Conservation (phyloP, 129 eudicot species). For the Centrapalus pauciflorus region DNA sequence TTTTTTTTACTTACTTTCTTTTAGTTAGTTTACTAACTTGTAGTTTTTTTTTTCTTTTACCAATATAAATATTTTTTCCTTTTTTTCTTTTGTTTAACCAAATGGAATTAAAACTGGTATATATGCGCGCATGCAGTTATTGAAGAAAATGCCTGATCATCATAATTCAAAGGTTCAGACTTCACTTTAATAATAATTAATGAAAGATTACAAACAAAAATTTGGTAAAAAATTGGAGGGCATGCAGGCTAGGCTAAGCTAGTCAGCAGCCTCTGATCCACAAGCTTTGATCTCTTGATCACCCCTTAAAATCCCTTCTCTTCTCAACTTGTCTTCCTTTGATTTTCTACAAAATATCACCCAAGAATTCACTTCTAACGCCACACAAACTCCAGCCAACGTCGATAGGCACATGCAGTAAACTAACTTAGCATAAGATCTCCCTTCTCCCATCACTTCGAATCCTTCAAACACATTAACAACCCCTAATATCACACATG, state of each 20-base stretch:
- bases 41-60: too few relatives aligned
- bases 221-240: conserved; percentile 22
- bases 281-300: conserved; percentile 44
- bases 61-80: too few relatives aligned
- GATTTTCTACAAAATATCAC: conserved; percentile 82
- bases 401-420: conserved; percentile 76
- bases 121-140: too few relatives aligned
- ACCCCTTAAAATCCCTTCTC: conserved; percentile 55
- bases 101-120: background rate
- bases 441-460: conserved; percentile 72
- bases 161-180: conserved; percentile 1
- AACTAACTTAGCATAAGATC: conserved; percentile 57
- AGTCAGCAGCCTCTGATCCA: conserved; percentile 27
- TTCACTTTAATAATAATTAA: conserved; percentile 8
- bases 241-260: background rate
- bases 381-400: conserved; percentile 66
- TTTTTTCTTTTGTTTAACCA: too few relatives aligned
- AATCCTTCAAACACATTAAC: conserved; percentile 93
- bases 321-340: conserved; percentile 77
- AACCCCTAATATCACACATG: conserved; percentile 77
- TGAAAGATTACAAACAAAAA: conserved; percentile 25
- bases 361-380: conserved; percentile 91
- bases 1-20: too few relatives aligned
- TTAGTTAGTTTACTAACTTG: too few relatives aligned
- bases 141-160: too few relatives aligned